Conservation (phyloP, 768 basidiomycete species). For the Amanita pallidorosea region DNA sequence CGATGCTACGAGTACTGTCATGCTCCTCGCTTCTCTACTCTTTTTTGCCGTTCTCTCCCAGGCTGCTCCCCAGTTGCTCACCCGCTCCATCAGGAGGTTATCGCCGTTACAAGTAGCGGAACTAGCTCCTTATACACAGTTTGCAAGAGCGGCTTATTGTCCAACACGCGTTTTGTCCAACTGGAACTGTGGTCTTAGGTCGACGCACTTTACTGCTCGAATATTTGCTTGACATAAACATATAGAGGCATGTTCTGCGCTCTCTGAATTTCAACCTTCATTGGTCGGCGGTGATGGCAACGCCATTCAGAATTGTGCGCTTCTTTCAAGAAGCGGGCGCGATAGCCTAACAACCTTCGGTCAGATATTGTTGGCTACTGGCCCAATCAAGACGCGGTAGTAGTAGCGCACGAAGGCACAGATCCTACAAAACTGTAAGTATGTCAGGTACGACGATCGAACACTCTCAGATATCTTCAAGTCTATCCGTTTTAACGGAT, state of each 20-base stretch:
- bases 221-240: not conserved
- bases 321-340: not conserved
- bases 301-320: conserved; percentile 35
- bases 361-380: conserved; percentile 50
- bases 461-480: conserved; percentile 11
- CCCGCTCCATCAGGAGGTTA: conserved; percentile 14
- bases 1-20: not conserved
- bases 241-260: conserved; percentile 28
- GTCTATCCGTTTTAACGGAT: conserved; percentile 43
- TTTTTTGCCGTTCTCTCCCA: not conserved
- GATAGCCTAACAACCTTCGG: not conserved
- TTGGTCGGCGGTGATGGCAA: conserved; percentile 42
- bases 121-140: conserved; percentile 37
- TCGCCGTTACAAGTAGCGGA: conserved; percentile 21
- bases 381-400: conserved; percentile 34
- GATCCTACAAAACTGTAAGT: conserved; percentile 43
- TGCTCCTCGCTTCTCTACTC: not conserved
- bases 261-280: conserved; percentile 28
- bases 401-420: conserved; percentile 56
- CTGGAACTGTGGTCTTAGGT: conserved; percentile 36
- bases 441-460: not conserved
- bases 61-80: conserved; percentile 9
- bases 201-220: not conserved
- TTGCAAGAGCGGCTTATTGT: conserved; percentile 50
- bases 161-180: conserved; percentile 19